Percentiles rank a stretch among this genome's conserved stretches.
Evolutionary conservation across 2,329 filamentous ascomycete species (phyloP).

Genomic region (Chrysosphaeria jannelii): DNA sequence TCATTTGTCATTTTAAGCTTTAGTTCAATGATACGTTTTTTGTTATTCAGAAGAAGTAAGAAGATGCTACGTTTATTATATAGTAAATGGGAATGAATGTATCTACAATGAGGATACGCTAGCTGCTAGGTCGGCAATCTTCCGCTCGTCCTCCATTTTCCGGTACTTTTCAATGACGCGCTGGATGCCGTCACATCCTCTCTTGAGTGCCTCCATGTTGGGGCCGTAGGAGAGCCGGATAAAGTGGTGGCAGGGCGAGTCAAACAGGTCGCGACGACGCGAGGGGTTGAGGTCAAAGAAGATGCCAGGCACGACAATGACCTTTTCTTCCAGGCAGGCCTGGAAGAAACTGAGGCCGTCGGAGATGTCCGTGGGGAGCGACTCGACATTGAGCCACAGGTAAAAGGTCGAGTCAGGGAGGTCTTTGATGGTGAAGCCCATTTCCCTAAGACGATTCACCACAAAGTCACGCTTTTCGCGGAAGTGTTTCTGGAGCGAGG

Average conservation of each 20-base stretch:
- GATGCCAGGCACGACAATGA: conserved; percentile 88
- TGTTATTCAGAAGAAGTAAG: too few relatives aligned
- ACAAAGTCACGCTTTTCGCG: conserved; percentile 78
- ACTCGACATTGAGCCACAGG: conserved; percentile 40
- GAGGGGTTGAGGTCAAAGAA: conserved; percentile 94
- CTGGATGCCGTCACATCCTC: conserved; percentile 62
- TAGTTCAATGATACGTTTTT: too few relatives aligned
- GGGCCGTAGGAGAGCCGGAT: conserved; percentile 66
- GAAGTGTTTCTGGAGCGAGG: conserved; percentile 70
- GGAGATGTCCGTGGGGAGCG: conserved; percentile 49
- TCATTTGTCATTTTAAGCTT: too few relatives aligned
- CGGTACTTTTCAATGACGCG: conserved; percentile 47
- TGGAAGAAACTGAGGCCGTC: conserved; percentile 95
- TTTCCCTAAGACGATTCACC: conserved; percentile 44
- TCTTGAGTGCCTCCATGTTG: conserved; percentile 46
- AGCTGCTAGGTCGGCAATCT: too few relatives aligned
- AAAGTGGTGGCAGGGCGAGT: conserved; percentile 82
- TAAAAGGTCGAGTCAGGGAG: conserved; percentile 87
- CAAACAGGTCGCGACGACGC: conserved; percentile 68
- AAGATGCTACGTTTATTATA: conserved; percentile 1
- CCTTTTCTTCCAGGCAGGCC: conserved; percentile 73
- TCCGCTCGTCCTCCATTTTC: too few relatives aligned
- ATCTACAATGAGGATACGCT: too few relatives aligned
- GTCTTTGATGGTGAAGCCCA: conserved; percentile 65
- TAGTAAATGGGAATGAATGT: too few relatives aligned